Percentiles rank a stretch among this genome's conserved stretches.
Conservation (phyloP, 805 yeast genomes). For the Metschnikowia anglica region DNA sequence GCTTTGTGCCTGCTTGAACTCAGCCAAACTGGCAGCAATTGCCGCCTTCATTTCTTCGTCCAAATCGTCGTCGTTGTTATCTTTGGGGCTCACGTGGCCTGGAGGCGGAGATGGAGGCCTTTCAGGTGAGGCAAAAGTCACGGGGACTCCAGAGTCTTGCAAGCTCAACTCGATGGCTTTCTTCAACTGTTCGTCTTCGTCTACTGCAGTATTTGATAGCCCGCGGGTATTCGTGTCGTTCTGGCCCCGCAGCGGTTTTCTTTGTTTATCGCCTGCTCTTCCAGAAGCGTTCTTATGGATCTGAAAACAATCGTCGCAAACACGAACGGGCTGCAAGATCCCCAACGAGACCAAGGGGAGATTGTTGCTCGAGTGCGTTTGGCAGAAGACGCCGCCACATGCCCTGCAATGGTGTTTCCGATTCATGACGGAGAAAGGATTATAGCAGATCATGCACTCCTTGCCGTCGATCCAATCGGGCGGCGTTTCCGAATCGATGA, state of each 20-base stretch:
- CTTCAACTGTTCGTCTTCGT: conserved; percentile 74
- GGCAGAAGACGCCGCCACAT: conserved; percentile 94
- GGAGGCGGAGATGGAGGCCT: conserved; percentile 27
- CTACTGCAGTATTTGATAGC: conserved; percentile 71
- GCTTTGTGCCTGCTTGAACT: conserved; percentile 43
- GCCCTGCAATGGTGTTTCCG: conserved; percentile 96
- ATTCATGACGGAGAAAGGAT: conserved; percentile 72
- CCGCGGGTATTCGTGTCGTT: conserved; percentile 74
- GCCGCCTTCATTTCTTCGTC: conserved; percentile 88
- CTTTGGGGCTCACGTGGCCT: conserved; percentile 10
- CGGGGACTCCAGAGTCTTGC: conserved; percentile 44
- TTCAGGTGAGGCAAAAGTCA: neutral
- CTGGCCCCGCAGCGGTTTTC: conserved; percentile 37
- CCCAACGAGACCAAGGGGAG: conserved; percentile 81
- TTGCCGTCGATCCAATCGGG: conserved; percentile 98
- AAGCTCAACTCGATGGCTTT: conserved; percentile 79
- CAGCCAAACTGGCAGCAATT: conserved; percentile 84
- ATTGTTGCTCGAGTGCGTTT: conserved; percentile 73
- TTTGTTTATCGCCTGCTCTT: conserved; percentile 26
- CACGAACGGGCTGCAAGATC: conserved; percentile 84
- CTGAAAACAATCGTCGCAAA: conserved; percentile 85
- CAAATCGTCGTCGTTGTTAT: conserved; percentile 61
- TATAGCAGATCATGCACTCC: conserved; percentile 91
- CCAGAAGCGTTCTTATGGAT: conserved; percentile 47
- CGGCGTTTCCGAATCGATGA: conserved; percentile 87